These are phyloP conservation scores for Cercospora sp. DNA, from an alignment of 2,329 filamentous ascomycete species.

Conservation along the genomic window DNA sequence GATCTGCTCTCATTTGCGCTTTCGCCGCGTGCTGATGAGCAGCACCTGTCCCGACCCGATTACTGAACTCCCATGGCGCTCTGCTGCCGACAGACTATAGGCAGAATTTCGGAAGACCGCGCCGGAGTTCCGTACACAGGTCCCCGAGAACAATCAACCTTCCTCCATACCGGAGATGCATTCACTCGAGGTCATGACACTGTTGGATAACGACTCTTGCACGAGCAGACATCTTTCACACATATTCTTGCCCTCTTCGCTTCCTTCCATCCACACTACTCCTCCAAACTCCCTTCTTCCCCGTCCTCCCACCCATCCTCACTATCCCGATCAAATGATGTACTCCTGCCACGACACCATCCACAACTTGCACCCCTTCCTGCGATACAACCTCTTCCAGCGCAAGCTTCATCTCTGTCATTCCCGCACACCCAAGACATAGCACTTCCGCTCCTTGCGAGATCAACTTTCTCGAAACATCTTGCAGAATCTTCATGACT, in stretches of 20 bases:
- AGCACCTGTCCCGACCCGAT: neutral
- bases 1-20: neutral
- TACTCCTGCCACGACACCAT: slow-evolving; percentile 53
- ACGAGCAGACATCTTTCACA: slow-evolving; percentile 29
- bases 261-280: slow-evolving; percentile 43
- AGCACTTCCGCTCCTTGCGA: slow-evolving; percentile 47
- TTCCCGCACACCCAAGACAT: slow-evolving; percentile 51
- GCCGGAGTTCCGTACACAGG: neutral
- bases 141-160: too few relatives aligned
- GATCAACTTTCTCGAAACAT: slow-evolving; percentile 44
- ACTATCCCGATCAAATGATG: slow-evolving; percentile 50
- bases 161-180: too few relatives aligned
- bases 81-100: neutral
- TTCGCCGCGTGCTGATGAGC: neutral
- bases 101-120: neutral
- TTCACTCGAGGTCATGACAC: too few relatives aligned
- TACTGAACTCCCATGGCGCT: neutral
- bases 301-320: slow-evolving; percentile 49
- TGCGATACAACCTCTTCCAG: slow-evolving; percentile 51
- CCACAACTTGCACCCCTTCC: slow-evolving; percentile 50
- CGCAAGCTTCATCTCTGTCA: slow-evolving; percentile 49
- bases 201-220: too few relatives aligned
- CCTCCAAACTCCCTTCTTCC: slow-evolving; percentile 48
- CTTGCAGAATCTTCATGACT: slow-evolving; percentile 44
- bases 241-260: slow-evolving; percentile 44